phyloP scores from a whole-genome alignment of 805 yeast genomes.

The Nakazawaea ernobii region DNA sequence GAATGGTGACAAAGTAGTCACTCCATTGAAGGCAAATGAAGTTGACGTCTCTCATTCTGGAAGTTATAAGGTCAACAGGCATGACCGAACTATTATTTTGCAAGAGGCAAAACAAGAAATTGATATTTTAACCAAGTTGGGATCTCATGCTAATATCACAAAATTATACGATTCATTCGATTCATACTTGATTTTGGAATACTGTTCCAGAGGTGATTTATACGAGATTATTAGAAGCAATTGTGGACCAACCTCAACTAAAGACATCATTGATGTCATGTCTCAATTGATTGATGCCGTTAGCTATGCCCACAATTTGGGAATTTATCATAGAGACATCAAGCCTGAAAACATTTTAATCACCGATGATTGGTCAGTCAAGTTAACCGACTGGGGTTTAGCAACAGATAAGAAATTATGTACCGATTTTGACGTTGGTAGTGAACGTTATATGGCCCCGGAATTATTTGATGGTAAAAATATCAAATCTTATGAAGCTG shows the following conservation, averaged over 20 bases:
- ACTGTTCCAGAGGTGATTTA: slow-evolving; percentile 82
- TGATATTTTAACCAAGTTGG: slow-evolving; percentile 55
- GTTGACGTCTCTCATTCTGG: slow-evolving; percentile 2
- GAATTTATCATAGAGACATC: slow-evolving; percentile 50
- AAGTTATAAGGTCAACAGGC: slow-evolving; percentile 14
- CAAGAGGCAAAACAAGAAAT: slow-evolving; percentile 67
- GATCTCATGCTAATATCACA: slow-evolving; percentile 44
- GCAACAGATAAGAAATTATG: slow-evolving; percentile 49
- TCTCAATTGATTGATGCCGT: slow-evolving; percentile 44
- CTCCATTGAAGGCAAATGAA: slow-evolving; percentile 3
- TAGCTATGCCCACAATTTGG: slow-evolving; percentile 41
- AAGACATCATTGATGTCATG: slow-evolving; percentile 50
- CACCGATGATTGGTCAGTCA: slow-evolving; percentile 50
- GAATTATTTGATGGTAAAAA: slow-evolving; percentile 63
- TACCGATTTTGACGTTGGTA: slow-evolving; percentile 79
- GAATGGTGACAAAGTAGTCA: slow-evolving; percentile 18
- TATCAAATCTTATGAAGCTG: slow-evolving; percentile 64
- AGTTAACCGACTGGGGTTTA: slow-evolving; percentile 54
- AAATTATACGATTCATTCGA: slow-evolving; percentile 44
- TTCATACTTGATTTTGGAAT: slow-evolving; percentile 59
- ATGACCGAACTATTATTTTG: slow-evolving; percentile 28
- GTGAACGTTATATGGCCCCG: slow-evolving; percentile 94
- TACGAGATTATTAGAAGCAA: slow-evolving; percentile 71
- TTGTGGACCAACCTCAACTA: slow-evolving; percentile 54
- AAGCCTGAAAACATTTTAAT: slow-evolving; percentile 54